Percentiles rank a stretch among this genome's conserved stretches.
Conservation (phyloP, 495 filamentous ascomycete genomes). For the Xylaria palmicola region DNA sequence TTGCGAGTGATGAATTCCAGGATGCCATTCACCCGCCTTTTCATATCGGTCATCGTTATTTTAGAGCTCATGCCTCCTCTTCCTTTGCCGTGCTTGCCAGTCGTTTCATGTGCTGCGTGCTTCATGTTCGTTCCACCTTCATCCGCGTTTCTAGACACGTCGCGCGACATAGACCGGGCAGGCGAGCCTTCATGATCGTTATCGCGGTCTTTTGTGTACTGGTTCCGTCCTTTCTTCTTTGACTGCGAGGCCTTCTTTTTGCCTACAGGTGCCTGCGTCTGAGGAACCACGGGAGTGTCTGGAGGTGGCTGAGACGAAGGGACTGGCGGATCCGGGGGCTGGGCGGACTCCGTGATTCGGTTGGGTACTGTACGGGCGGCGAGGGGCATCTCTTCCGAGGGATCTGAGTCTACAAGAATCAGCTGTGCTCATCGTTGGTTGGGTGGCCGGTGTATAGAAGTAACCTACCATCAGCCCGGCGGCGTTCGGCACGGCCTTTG, state of each 20-base stretch:
- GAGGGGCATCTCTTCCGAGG: slow-evolving; percentile 56
- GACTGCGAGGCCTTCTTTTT: slow-evolving; percentile 68
- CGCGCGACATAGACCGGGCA: slow-evolving; percentile 64
- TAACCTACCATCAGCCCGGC: slow-evolving; percentile 71
- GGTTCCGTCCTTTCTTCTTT: slow-evolving; percentile 76
- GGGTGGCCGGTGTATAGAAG: slow-evolving; percentile 3
- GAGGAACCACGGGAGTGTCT: slow-evolving; percentile 51
- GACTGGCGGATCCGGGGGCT: slow-evolving; percentile 36
- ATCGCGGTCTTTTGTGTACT: slow-evolving; percentile 79
- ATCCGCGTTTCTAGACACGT: slow-evolving; percentile 45
- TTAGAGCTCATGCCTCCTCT: slow-evolving; percentile 55
- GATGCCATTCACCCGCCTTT: slow-evolving; percentile 76
- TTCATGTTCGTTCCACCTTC: slow-evolving; percentile 36
- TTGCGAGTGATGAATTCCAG: slow-evolving; percentile 87
- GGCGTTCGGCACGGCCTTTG: slow-evolving; percentile 70
- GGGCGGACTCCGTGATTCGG: slow-evolving; percentile 32
- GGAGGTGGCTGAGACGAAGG: slow-evolving; percentile 49
- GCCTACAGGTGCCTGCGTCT: slow-evolving; percentile 44
- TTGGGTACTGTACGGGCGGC: slow-evolving; percentile 40
- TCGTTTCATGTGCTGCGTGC: slow-evolving; percentile 19
- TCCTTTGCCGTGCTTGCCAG: slow-evolving; percentile 35
- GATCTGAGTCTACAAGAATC: slow-evolving; percentile 55
- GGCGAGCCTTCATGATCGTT: slow-evolving; percentile 64
- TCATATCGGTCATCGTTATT: slow-evolving; percentile 90
- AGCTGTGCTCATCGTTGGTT: slow-evolving; percentile 4